A percentile compares a stretch with the other conserved stretches of the same genome.
phyloP scores from a whole-genome alignment of 164 flowering plant genomes.

The Stephania japonica region DNA sequence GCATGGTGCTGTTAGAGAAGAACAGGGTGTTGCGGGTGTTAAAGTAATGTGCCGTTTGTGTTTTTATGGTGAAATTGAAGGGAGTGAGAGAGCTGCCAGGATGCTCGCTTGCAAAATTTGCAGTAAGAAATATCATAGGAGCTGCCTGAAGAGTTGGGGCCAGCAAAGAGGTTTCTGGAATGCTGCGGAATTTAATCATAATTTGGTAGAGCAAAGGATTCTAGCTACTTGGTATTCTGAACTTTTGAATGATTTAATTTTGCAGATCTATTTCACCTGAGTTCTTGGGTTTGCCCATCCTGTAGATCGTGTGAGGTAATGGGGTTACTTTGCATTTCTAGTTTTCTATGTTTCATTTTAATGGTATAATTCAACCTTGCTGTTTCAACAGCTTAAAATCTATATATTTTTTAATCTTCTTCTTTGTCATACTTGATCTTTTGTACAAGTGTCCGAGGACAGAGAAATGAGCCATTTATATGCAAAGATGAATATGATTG shows the following conservation, averaged over 20 bases:
- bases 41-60: slow-evolving; percentile 87
- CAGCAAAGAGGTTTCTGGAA: slow-evolving; percentile 63
- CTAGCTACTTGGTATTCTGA: slow-evolving; percentile 4
- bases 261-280: slow-evolving; percentile 96
- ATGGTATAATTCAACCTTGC: neutral
- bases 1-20: slow-evolving; percentile 21
- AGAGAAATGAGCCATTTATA: too few species aligned
- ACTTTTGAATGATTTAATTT: slow-evolving; percentile 4
- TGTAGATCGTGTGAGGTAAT: slow-evolving; percentile 93
- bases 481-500: too few species aligned
- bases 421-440: too few species aligned
- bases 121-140: slow-evolving; percentile 86
- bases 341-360: neutral
- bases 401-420: too few species aligned
- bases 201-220: neutral
- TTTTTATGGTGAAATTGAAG: slow-evolving; percentile 79
- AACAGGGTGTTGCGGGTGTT: slow-evolving; percentile 34
- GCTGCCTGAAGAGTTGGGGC: slow-evolving; percentile 82
- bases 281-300: slow-evolving; percentile 92
- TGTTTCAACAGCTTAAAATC: neutral
- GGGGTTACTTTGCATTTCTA: neutral
- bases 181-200: slow-evolving; percentile 1
- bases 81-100: slow-evolving; percentile 75
- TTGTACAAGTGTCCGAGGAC: too few species aligned
- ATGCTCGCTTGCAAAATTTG: slow-evolving; percentile 89